Conservation (phyloP, 2,329 filamentous ascomycete species). For the Ascochyta koolunga region DNA sequence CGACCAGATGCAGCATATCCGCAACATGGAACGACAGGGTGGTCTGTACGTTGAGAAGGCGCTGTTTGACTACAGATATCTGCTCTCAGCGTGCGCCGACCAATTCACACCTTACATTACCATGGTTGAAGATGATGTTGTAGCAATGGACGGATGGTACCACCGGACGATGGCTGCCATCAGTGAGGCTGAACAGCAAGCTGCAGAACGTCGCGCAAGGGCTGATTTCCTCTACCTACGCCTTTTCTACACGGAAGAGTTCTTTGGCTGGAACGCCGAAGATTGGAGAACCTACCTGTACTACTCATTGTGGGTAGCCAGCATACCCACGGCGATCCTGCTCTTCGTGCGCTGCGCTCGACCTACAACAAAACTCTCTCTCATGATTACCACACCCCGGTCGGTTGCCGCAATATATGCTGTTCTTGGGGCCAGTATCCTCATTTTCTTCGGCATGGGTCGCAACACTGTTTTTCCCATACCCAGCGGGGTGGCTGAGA, state of each 20-base stretch:
- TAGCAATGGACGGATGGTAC: slow-evolving; percentile 57
- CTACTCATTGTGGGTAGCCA: slow-evolving; percentile 37
- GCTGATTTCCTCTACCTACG: slow-evolving; percentile 52
- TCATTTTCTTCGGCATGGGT: slow-evolving; percentile 52
- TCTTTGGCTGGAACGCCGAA: slow-evolving; percentile 55
- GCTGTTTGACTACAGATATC: slow-evolving; percentile 53
- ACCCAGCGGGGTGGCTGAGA: slow-evolving; percentile 46
- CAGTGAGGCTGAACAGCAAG: slow-evolving; percentile 40
- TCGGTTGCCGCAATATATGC: slow-evolving; percentile 28
- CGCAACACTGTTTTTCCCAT: slow-evolving; percentile 48
- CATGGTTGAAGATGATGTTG: slow-evolving; percentile 56
- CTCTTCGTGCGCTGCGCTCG: slow-evolving; percentile 33
- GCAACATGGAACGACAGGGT: slow-evolving; percentile 36
- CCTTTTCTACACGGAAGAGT: slow-evolving; percentile 55
- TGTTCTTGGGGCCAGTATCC: slow-evolving; percentile 18
- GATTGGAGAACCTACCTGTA: slow-evolving; percentile 48
- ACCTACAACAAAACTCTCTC: slow-evolving; percentile 26
- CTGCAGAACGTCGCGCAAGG: slow-evolving; percentile 25
- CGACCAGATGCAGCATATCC: slow-evolving; percentile 44
- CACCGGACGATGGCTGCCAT: slow-evolving; percentile 49
- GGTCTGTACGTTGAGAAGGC: slow-evolving; percentile 49
- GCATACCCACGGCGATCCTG: slow-evolving; percentile 30
- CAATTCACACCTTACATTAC: slow-evolving; percentile 49
- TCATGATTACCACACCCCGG: slow-evolving; percentile 28
- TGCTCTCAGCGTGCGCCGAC: slow-evolving; percentile 50